Conservation (phyloP, 768 basidiomycete genomes). For the Mycena floridula region DNA sequence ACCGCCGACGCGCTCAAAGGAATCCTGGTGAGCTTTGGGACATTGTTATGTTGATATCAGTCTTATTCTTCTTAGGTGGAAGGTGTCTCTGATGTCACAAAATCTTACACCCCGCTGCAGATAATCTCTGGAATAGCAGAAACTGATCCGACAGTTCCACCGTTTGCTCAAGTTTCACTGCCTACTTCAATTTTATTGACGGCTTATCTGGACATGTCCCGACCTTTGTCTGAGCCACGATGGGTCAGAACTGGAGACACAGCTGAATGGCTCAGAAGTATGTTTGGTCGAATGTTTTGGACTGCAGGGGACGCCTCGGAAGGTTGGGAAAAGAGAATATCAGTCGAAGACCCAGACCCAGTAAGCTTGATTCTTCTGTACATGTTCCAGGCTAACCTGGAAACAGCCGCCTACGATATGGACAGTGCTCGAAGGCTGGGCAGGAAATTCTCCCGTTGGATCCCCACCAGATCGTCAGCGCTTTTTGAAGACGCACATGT, state of each 20-base stretch:
- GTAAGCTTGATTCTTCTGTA: constrained; percentile 40
- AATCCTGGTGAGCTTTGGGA: constrained; percentile 53
- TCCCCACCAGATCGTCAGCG: constrained; percentile 70
- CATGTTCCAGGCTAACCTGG: constrained; percentile 1
- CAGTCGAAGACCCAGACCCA: constrained; percentile 90
- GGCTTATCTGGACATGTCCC: constrained; percentile 78
- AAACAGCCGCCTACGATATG: constrained; percentile 83
- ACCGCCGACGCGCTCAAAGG: constrained; percentile 59
- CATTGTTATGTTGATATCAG: constrained; percentile 6
- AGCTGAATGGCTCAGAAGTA: constrained; percentile 87
- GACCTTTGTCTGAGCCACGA: constrained; percentile 90
- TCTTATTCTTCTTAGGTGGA: constrained; percentile 49
- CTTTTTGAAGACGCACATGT: constrained; percentile 86
- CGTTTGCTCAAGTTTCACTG: constrained; percentile 50
- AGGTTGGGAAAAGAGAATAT: constrained; percentile 93
- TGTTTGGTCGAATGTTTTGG: constrained; percentile 87
- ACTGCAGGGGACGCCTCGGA: constrained; percentile 77
- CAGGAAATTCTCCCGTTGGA: constrained; percentile 76
- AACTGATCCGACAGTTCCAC: constrained; percentile 63
- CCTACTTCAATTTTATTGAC: constrained; percentile 58
- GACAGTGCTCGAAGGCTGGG: constrained; percentile 89
- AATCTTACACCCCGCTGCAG: constrained; percentile 61
- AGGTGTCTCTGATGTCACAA: constrained; percentile 62
- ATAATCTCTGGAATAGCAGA: constrained; percentile 36
- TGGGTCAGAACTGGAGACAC: constrained; percentile 96